phyloP scores from a whole-genome alignment of 495 filamentous ascomycete species.

The Rusavskia elegans region DNA sequence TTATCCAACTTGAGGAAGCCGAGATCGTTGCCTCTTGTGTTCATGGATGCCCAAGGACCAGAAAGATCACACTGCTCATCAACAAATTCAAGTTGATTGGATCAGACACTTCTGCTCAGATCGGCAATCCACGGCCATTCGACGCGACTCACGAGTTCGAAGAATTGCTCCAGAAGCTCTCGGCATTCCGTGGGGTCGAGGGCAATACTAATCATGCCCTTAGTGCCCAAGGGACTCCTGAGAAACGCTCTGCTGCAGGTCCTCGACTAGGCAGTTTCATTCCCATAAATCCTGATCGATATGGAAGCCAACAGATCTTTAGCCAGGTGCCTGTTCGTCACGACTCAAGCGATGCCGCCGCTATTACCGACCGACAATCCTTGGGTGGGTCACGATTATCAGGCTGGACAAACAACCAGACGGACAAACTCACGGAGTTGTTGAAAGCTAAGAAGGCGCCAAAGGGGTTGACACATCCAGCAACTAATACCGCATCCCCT shows the following conservation, averaged over 20 bases:
- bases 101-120: conserved; percentile 11
- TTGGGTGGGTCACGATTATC: background rate
- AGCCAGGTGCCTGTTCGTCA: background rate
- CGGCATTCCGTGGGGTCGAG: conserved; percentile 2
- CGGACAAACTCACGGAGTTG: background rate
- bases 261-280: conserved; percentile 3
- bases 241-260: background rate
- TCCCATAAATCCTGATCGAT: conserved; percentile 1
- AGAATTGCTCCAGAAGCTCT: conserved; percentile 6
- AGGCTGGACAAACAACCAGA: background rate
- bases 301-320: conserved; percentile 2
- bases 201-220: background rate
- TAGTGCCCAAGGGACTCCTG: background rate
- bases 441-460: background rate
- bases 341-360: background rate
- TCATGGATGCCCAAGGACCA: conserved; percentile 12
- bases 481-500: background rate
- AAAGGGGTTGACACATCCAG: background rate
- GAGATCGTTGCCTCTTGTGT: conserved; percentile 20
- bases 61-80: conserved; percentile 18
- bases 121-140: conserved; percentile 12
- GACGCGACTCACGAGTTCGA: conserved; percentile 1
- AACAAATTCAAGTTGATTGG: conserved; percentile 21
- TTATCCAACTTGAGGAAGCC: conserved; percentile 23
- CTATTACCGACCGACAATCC: background rate